phyloP scores from a whole-genome alignment of 2,329 filamentous ascomycete species.

The Curvularia verruculosa region DNA sequence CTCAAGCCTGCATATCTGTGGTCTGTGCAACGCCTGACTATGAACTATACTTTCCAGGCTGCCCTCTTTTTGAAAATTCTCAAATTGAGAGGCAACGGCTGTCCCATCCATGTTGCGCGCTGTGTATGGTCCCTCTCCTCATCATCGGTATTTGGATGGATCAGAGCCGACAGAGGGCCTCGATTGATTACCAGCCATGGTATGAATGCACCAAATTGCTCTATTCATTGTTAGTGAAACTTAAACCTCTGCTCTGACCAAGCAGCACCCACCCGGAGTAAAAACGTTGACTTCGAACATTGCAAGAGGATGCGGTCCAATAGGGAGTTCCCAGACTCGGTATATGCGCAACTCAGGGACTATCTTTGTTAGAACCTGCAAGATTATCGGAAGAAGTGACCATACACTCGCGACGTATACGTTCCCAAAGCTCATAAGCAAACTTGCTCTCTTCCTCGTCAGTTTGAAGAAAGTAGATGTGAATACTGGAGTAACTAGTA shows the following conservation, averaged over 20 bases:
- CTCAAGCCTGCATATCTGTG: background rate
- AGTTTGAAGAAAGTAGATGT: constrained; percentile 78
- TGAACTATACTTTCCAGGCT: background rate
- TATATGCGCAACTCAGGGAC: constrained; percentile 88
- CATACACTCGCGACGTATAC: constrained; percentile 80
- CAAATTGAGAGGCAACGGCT: constrained; percentile 66
- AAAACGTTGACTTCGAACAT: constrained; percentile 96
- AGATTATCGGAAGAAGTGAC: background rate
- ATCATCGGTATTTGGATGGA: constrained; percentile 83
- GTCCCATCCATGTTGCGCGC: constrained; percentile 76
- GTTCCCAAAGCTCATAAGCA: constrained; percentile 74
- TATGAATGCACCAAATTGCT: constrained; percentile 87
- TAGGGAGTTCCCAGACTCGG: constrained; percentile 72
- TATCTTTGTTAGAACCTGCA: constrained; percentile 44
- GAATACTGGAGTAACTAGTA: constrained; percentile 55
- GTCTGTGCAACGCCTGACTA: background rate
- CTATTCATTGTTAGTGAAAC: constrained; percentile 37
- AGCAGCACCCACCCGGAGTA: constrained; percentile 60
- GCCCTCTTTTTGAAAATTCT: constrained; percentile 53
- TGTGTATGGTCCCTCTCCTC: constrained; percentile 68
- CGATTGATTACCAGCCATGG: constrained; percentile 83
- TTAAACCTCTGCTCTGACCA: background rate
- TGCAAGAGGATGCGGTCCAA: constrained; percentile 81
- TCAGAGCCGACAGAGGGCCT: constrained; percentile 76
- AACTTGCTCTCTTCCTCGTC: constrained; percentile 68